Evolutionary conservation across 2,329 filamentous ascomycete genomes (phyloP).

Genomic region (Penicillium sp.): DNA sequence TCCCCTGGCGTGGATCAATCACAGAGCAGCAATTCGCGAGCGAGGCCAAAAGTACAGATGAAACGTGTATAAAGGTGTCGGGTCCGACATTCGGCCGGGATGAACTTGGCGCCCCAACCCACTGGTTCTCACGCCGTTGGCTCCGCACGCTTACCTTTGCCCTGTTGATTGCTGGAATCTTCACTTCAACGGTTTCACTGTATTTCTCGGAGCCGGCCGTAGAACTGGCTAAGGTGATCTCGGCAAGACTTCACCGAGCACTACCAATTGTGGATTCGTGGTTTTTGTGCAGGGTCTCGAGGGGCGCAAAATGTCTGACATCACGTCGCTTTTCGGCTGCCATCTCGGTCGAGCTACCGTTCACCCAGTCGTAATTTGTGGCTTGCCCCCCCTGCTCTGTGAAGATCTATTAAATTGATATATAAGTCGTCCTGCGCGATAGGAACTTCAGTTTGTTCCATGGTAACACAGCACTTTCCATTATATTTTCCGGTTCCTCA

Average conservation of each 20-base stretch:
- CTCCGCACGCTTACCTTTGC: background rate
- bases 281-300: background rate
- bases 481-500: constrained; percentile 4
- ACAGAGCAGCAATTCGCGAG: background rate
- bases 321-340: background rate
- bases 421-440: constrained; percentile 15
- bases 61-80: background rate
- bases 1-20: background rate
- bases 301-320: background rate
- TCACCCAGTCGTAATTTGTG: constrained; percentile 11
- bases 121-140: background rate
- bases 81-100: constrained; percentile 2
- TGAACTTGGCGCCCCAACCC: constrained; percentile 1
- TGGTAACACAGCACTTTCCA: constrained; percentile 4
- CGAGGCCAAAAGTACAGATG: background rate
- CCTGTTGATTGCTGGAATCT: background rate
- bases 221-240: constrained; percentile 17
- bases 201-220: constrained; percentile 25
- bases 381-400: background rate
- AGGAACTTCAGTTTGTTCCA: constrained; percentile 9
- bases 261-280: background rate
- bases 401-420: constrained; percentile 1
- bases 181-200: background rate
- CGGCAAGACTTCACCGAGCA: constrained; percentile 19
- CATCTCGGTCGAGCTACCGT: constrained; percentile 9